phyloP scores from a whole-genome alignment of 352 stramenopile genomes.

The Phytopythium sindhum region DNA sequence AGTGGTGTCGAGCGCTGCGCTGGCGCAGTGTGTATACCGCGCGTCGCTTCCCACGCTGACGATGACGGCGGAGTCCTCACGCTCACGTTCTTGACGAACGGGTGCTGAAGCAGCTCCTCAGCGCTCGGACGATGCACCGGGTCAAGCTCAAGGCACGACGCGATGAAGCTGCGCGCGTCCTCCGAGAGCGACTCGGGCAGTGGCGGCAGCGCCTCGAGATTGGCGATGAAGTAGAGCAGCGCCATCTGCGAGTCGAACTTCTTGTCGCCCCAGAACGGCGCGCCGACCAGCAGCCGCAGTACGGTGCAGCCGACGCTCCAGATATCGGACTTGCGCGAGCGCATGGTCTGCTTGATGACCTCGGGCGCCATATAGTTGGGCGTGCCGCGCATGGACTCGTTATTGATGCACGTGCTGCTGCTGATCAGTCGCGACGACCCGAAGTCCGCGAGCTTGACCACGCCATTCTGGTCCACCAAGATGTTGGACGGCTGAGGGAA shows the following conservation, averaged over 20 bases:
- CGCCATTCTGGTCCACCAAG: constrained; percentile 91
- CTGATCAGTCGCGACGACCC: constrained; percentile 80
- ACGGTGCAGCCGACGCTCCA: constrained; percentile 83
- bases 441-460: constrained; percentile 95
- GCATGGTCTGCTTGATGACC: constrained; percentile 79
- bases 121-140: constrained; percentile 71
- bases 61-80: background rate
- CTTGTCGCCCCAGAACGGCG: constrained; percentile 75
- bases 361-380: constrained; percentile 89
- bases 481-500: constrained; percentile 83
- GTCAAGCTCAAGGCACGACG: constrained; percentile 45
- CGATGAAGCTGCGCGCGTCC: constrained; percentile 46
- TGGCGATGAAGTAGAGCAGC: constrained; percentile 61
- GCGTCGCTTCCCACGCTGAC: background rate
- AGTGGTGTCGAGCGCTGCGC: background rate
- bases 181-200: constrained; percentile 38
- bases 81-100: constrained; percentile 62
- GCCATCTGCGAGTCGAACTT: constrained; percentile 71
- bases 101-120: constrained; percentile 84
- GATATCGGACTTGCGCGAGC: constrained; percentile 76
- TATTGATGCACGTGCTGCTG: constrained; percentile 46
- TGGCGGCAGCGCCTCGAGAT: constrained; percentile 37
- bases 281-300: constrained; percentile 66
- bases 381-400: constrained; percentile 69
- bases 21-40: constrained; percentile 1